These are phyloP conservation scores for Chloroidium sp. DNA, from an alignment of 163 green algal genomes.

Conservation along the genomic window DNA sequence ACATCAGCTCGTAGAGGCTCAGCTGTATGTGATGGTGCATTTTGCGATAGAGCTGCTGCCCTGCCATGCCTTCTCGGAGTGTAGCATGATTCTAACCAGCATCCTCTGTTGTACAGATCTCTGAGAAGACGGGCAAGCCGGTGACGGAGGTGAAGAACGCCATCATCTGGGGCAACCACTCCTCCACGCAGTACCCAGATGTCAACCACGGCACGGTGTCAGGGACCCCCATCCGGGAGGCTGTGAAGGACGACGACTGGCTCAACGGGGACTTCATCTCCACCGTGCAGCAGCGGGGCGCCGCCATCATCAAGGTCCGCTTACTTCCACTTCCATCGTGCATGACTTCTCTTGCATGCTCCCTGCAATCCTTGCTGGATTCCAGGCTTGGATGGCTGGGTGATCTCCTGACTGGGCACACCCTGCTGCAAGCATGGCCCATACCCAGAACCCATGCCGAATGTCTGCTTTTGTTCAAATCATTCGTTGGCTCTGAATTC, in stretches of 20 bases:
- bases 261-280: constrained; percentile 81
- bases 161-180: constrained; percentile 98
- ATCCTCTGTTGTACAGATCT: constrained; percentile 38
- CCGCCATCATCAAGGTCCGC: constrained; percentile 83
- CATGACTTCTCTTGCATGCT: no score
- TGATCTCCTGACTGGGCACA: not conserved
- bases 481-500: no score
- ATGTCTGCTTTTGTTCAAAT: no score
- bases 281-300: constrained; percentile 87
- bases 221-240: constrained; percentile 51
- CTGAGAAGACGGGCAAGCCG: constrained; percentile 51
- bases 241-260: constrained; percentile 61
- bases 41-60: not conserved
- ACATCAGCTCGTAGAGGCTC: no score
- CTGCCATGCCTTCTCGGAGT: not conserved
- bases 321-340: no score
- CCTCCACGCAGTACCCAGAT: constrained; percentile 79
- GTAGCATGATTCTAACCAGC: not conserved
- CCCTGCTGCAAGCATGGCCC: not conserved
- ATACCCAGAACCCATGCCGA: no score
- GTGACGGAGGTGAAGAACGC: constrained; percentile 78
- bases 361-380: no score
- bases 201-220: constrained; percentile 78
- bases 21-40: no score
- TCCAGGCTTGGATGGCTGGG: no score